Conservation (phyloP, 169 alveolate genomes). For the Plasmodium vivax region DNA sequence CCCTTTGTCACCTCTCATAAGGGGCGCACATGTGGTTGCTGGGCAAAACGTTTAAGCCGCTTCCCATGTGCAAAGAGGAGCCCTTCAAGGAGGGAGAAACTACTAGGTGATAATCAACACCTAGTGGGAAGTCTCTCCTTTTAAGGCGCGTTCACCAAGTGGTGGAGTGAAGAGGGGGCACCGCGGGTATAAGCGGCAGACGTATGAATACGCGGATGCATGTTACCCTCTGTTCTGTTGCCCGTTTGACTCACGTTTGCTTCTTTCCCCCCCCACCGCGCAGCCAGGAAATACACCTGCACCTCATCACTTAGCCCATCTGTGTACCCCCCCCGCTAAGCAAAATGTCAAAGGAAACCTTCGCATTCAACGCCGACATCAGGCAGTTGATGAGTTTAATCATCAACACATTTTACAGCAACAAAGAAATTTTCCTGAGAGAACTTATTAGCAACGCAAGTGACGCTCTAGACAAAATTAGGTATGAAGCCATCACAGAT, state of each 20-base stretch:
- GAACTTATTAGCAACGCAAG: conserved; percentile 99
- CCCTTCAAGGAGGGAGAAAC: neutral
- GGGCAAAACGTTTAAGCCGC: no score
- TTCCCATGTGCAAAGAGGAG: neutral
- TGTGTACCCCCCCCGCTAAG: neutral
- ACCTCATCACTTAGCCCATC: neutral
- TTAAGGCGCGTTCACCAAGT: neutral
- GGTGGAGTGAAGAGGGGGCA: neutral
- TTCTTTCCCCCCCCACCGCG: neutral
- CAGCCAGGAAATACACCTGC: neutral
- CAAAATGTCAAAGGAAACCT: conserved; percentile 89
- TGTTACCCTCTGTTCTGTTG: neutral
- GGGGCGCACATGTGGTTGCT: neutral
- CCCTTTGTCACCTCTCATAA: neutral
- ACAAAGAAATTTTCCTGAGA: conserved; percentile 99
- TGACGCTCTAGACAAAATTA: conserved; percentile 99
- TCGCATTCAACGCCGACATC: conserved; percentile 99
- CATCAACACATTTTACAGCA: conserved; percentile 99
- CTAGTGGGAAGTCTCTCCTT: neutral
- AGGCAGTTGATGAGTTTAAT: conserved; percentile 97
- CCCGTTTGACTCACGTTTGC: neutral
- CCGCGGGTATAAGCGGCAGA: neutral
- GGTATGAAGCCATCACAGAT: conserved; percentile 97
- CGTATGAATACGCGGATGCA: neutral
- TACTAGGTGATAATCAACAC: neutral